Conservation (phyloP, 441 rosid genomes). For the Monsonia emarginata region DNA sequence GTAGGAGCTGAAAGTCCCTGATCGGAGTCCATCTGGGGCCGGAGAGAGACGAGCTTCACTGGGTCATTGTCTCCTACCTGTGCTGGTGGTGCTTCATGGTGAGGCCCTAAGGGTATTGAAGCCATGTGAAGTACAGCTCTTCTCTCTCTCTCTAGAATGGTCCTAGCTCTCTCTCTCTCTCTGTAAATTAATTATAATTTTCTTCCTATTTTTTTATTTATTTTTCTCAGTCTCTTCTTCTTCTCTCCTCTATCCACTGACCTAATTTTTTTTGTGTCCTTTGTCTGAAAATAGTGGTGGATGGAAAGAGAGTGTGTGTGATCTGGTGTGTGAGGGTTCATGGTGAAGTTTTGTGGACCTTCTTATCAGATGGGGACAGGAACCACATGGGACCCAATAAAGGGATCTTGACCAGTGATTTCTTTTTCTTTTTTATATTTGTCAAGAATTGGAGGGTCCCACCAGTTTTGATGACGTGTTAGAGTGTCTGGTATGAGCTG, state of each 20-base stretch:
- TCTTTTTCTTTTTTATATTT: not conserved
- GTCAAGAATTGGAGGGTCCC: not conserved
- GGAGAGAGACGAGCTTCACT: constrained; percentile 22
- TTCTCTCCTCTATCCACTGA: not conserved
- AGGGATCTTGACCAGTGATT: not conserved
- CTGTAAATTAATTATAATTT: not conserved
- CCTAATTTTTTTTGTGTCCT: not conserved
- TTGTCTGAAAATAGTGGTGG: not conserved
- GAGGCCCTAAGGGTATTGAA: constrained; percentile 36
- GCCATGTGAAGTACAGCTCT: constrained; percentile 44
- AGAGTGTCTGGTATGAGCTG: too few relatives aligned
- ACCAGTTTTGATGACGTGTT: not conserved
- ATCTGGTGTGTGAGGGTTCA: not conserved
- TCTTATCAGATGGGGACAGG: not conserved
- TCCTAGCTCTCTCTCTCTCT: constrained; percentile 11
- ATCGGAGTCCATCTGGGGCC: constrained; percentile 36
- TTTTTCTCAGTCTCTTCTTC: not conserved
- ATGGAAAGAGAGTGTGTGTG: not conserved
- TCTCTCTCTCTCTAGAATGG: constrained; percentile 12
- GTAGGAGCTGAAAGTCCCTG: constrained; percentile 23
- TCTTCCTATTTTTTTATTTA: not conserved
- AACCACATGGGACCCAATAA: not conserved
- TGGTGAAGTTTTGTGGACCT: not conserved
- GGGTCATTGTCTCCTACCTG: constrained; percentile 24
- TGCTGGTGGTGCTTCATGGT: constrained; percentile 26